Conservation (phyloP, 2,329 filamentous ascomycete genomes). For the Aspergillus calidoustus region DNA sequence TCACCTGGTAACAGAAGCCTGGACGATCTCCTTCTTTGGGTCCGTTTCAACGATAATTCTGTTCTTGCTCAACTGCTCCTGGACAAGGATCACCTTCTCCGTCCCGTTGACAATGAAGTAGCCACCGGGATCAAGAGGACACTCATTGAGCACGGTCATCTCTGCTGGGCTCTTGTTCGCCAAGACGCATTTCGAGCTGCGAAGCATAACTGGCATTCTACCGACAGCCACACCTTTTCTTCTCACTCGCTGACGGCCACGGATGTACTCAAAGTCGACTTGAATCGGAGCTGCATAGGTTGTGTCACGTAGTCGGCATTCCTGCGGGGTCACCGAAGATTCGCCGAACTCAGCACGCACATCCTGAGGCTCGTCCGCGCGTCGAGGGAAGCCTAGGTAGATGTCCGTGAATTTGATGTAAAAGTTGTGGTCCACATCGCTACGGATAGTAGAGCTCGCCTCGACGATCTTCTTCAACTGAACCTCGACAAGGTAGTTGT, state of each 20-base stretch:
- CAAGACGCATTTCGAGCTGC: conserved; percentile 90
- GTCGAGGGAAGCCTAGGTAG: conserved; percentile 79
- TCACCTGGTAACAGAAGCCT: conserved; percentile 84
- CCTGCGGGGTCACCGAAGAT: conserved; percentile 80
- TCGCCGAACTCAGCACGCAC: conserved; percentile 43
- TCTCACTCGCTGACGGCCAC: conserved; percentile 76
- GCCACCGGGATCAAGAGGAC: conserved; percentile 90
- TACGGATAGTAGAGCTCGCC: conserved; percentile 84
- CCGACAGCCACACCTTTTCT: conserved; percentile 79
- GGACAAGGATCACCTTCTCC: conserved; percentile 97
- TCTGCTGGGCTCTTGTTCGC: conserved; percentile 80
- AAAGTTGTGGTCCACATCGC: conserved; percentile 90
- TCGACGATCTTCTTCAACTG: conserved; percentile 97
- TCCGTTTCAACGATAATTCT: conserved; percentile 95
- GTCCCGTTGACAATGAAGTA: conserved; percentile 98
- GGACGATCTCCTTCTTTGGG: conserved; percentile 88
- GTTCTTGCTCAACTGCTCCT: conserved; percentile 99
- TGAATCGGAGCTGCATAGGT: conserved; percentile 96
- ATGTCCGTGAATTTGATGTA: conserved; percentile 94
- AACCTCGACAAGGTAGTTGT: conserved; percentile 96
- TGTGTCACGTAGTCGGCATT: conserved; percentile 94
- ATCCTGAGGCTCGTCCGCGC: conserved; percentile 72
- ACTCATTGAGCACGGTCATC: conserved; percentile 94
- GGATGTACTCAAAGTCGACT: conserved; percentile 88
- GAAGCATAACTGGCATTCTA: conserved; percentile 94